Evolutionary conservation across 768 basidiomycete genomes (phyloP), one percentile per base, ranked within the genome.

Genomic region (Tylopilus plumbeoviolaceoides): DNA sequence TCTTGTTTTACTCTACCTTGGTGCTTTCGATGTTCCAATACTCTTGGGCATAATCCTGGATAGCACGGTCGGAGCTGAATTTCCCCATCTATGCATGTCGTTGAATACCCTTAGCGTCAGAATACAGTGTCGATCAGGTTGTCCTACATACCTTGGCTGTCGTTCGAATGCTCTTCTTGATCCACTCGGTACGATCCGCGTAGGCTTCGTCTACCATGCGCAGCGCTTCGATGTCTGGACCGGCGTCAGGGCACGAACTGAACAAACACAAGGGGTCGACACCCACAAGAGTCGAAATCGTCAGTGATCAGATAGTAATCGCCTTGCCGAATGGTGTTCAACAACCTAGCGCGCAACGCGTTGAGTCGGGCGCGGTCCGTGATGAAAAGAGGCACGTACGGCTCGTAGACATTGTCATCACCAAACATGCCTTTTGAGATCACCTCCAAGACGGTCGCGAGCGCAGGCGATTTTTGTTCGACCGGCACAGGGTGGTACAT

Each of bases 51-150:
- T 95, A 95, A 67, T 93, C 89, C 59, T 84, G 82, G 64, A 97
- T 95, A 4, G 92, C 90, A 48, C 95, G 80, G 67, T 98, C 95
- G 31, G 89, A 91, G 69, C 91, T 93, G 77, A 98, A 98, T 65
- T 94, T 95, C 69, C 93, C 94, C 94, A 97, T 98, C 83, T 63
- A 55, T 47, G 43, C 87, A 33, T 54, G 45, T 57, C 28, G 49
- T 58, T 53, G 36, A 38, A 62, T 63, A 81, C 83, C 59, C 47
- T 72, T 82, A 27, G 82, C n/a, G 81, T 80, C 12, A 83, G 14
- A 17, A 36, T n/a, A 89, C 47, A 76, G 68, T 38, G 89, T 89
- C n/a, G 80, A 50, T 36, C 42, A 38, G 46, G 50, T 58, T 43
- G 10, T 38, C 36, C 28, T 30, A 50, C 59, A 14, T 52, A 82